These are phyloP conservation scores for Syzygium aqueum DNA, from an alignment of 345 rosid genomes.

Conservation along the genomic window DNA sequence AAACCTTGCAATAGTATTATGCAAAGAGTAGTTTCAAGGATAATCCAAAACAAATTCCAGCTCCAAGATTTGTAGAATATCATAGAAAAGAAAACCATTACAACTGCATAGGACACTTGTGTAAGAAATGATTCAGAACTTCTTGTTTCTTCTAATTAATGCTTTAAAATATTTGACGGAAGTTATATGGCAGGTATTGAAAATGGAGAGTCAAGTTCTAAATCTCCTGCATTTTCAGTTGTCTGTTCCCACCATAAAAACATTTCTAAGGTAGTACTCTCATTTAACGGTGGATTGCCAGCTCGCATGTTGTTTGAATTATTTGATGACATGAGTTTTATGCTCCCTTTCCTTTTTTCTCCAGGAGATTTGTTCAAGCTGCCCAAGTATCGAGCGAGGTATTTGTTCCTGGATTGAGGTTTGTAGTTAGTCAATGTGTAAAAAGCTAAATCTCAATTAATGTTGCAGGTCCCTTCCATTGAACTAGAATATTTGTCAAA, in stretches of 20 bases:
- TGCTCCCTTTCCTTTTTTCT: conserved; percentile 3
- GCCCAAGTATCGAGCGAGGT: conserved; percentile 78
- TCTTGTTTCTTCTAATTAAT: neutral
- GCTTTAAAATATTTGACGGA: conserved; percentile 13
- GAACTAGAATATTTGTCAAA: conserved; percentile 80
- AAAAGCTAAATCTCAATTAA: neutral
- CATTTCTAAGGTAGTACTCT: conserved; percentile 68
- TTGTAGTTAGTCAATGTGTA: neutral
- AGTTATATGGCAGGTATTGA: conserved; percentile 54
- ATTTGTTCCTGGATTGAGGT: neutral
- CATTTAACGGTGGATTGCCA: neutral
- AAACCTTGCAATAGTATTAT: neutral
- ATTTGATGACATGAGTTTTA: neutral
- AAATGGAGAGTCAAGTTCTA: conserved; percentile 72
- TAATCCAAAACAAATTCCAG: neutral
- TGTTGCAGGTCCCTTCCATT: conserved; percentile 39
- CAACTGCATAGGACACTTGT: neutral
- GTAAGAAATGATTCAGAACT: neutral
- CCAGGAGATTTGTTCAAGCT: conserved; percentile 83
- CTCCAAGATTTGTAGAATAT: neutral
- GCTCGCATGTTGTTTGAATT: neutral
- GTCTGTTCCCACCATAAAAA: conserved; percentile 71
- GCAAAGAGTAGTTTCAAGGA: neutral
- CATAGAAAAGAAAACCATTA: neutral
- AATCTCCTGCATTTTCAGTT: conserved; percentile 64